Evolutionary conservation across 1,139 yeast genomes (phyloP).

Genomic region (Suzukiozyma palmioleophila): DNA sequence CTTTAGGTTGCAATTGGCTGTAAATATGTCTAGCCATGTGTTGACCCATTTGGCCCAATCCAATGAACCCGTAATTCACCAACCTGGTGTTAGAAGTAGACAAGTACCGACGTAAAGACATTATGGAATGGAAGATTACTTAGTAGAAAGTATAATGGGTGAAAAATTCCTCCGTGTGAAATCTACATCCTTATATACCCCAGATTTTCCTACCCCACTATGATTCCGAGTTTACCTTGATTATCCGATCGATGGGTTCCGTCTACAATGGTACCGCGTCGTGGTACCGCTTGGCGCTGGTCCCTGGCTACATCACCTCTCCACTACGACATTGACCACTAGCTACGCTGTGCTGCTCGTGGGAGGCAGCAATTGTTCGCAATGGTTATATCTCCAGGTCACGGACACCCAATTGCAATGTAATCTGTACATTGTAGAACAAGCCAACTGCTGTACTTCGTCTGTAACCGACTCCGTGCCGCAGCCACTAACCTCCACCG

Average conservation of each 20-base stretch:
- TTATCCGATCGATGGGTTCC: neutral
- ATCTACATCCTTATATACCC: conserved; percentile 3
- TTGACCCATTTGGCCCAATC: conserved; percentile 59
- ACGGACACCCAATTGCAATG: no score
- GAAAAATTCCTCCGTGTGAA: neutral
- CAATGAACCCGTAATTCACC: conserved; percentile 48
- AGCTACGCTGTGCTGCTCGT: no score
- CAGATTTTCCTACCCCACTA: conserved; percentile 4
- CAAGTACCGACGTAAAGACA: conserved; percentile 16
- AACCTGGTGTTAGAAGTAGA: conserved; percentile 14
- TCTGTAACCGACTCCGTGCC: no score
- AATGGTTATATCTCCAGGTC: no score
- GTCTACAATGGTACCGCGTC: no score
- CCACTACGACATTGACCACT: no score
- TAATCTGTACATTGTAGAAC: no score
- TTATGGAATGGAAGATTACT: neutral
- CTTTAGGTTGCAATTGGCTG: conserved; percentile 34
- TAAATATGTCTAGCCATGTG: conserved; percentile 56
- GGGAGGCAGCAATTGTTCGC: no score
- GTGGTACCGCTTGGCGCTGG: no score
- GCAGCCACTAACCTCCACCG: no score
- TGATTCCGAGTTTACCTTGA: conserved; percentile 1
- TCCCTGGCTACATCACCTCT: no score
- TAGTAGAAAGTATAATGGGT: neutral
- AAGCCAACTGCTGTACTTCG: no score